Conservation (phyloP, 345 rosid genomes). For the Citrus trifoliata region DNA sequence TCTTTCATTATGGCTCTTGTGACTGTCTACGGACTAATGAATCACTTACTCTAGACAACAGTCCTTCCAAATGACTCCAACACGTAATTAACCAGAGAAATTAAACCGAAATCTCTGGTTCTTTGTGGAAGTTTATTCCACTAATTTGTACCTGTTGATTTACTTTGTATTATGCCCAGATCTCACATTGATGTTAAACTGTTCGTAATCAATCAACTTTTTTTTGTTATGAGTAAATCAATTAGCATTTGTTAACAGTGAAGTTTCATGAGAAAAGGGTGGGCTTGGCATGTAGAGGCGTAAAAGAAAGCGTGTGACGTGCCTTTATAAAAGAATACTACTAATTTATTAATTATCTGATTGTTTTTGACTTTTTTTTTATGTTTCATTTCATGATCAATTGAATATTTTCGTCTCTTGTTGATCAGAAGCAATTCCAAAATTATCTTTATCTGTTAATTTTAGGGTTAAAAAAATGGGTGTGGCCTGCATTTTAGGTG, state of each 20-base stretch:
- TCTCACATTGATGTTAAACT: no score
- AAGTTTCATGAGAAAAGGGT: background rate
- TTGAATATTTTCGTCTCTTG: background rate
- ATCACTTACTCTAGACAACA: conserved; percentile 16
- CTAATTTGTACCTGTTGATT: background rate
- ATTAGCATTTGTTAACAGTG: background rate
- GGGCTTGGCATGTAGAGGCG: background rate
- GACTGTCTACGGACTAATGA: conserved; percentile 36
- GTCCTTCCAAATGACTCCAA: background rate
- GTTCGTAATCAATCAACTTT: no score
- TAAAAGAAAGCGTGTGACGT: background rate
- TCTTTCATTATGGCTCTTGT: conserved; percentile 31
- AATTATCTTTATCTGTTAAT: background rate
- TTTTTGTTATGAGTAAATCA: background rate
- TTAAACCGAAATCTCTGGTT: no score
- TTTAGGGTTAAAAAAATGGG: no score
- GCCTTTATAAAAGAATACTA: background rate
- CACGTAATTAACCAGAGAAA: no score
- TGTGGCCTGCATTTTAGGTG: no score
- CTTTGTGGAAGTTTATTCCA: no score
- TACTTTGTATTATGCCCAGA: background rate
- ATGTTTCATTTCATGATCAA: no score
- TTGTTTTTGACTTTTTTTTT: no score
- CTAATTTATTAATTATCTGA: no score
- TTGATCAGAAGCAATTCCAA: background rate